A percentile compares a stretch with the other conserved stretches of the same genome.
These are phyloP conservation scores for Toxoplasma gondii DNA, from an alignment of 169 alveolate genomes.

Conservation along the genomic window DNA sequence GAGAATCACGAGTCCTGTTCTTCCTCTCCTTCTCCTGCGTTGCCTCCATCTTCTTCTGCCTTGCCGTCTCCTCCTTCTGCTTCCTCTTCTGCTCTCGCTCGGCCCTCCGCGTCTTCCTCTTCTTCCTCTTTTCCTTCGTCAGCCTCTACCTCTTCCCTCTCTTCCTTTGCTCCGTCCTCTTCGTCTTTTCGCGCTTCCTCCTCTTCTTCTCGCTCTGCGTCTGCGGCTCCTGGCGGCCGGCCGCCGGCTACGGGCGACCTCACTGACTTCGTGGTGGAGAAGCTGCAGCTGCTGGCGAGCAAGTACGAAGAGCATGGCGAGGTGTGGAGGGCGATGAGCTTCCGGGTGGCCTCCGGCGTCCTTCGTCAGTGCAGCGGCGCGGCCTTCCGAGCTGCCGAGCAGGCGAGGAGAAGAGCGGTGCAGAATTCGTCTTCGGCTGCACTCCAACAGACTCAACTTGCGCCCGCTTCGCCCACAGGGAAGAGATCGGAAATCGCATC, in stretches of 20 bases:
- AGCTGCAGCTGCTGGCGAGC: background rate
- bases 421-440: background rate
- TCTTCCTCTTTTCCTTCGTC: background rate
- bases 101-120: background rate
- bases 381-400: background rate
- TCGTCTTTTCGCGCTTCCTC: background rate
- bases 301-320: constrained; percentile 46
- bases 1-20: background rate
- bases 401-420: background rate
- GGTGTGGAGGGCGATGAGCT: constrained; percentile 40
- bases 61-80: background rate
- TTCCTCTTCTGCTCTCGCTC: background rate
- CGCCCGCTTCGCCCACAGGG: too few relatives aligned
- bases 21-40: background rate
- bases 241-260: background rate
- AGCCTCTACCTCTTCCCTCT: background rate
- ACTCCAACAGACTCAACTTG: too few relatives aligned
- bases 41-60: too few relatives aligned
- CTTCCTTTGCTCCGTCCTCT: background rate
- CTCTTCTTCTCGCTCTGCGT: background rate
- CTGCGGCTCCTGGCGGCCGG: background rate
- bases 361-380: constrained; percentile 5
- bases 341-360: constrained; percentile 9
- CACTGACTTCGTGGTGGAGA: background rate
- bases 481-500: background rate